A percentile compares a stretch with the other conserved stretches of the same genome.
phyloP scores from a whole-genome alignment of 192 early-diverging fungal species.

The Gonapodya prolifera region DNA sequence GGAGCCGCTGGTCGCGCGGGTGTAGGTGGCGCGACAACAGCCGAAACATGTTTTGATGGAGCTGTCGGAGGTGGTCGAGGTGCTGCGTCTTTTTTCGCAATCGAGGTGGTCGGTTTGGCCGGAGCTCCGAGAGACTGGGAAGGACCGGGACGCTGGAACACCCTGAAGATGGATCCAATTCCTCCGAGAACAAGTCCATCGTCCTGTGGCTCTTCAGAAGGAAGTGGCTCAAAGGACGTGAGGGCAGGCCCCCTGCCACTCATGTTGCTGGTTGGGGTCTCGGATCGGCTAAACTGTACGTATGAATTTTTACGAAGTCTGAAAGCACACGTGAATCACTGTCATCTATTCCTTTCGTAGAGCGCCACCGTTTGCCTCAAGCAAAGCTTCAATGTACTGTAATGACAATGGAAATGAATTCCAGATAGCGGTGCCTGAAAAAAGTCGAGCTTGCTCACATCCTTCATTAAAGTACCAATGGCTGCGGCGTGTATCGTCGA shows the following conservation, averaged over 20 bases:
- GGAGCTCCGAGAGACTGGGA: not conserved
- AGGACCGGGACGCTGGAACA: not conserved
- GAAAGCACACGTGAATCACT: not conserved
- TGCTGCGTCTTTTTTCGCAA: not conserved
- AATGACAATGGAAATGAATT: not conserved
- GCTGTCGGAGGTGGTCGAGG: not conserved
- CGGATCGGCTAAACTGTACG: not conserved
- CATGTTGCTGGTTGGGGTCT: not conserved
- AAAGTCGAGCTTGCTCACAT: not conserved
- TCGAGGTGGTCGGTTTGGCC: not conserved
- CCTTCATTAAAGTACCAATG: not conserved
- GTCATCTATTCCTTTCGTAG: not conserved
- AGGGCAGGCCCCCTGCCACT: not conserved
- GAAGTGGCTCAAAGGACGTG: not conserved
- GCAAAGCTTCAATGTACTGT: not conserved
- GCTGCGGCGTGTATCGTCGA: conserved; percentile 5
- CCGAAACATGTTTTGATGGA: not conserved
- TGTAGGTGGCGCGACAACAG: not conserved
- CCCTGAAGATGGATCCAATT: not conserved
- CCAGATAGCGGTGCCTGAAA: not conserved
- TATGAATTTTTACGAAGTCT: not conserved
- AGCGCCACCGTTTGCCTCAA: not conserved
- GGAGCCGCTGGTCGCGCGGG: not conserved
- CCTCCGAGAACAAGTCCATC: not conserved
- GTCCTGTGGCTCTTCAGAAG: not conserved